Evolutionary conservation across 352 stramenopile species (phyloP).

Genomic region (Phytophthora crassamura): DNA sequence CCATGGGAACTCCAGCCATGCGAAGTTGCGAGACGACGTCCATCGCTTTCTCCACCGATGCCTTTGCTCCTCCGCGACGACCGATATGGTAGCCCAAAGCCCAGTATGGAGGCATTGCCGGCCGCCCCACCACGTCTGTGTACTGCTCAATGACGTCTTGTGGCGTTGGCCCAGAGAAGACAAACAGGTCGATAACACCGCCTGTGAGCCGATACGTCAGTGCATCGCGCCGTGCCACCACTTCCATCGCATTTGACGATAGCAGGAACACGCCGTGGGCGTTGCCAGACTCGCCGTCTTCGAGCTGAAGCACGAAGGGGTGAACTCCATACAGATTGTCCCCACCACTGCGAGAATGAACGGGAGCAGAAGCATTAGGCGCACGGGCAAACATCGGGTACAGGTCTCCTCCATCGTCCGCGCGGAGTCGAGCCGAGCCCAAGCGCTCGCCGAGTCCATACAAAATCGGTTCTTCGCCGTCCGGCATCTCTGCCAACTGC

Average conservation of each 20-base stretch:
- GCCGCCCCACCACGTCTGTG: constrained; percentile 73
- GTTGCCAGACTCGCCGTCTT: constrained; percentile 45
- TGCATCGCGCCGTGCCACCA: constrained; percentile 61
- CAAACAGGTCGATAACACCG: constrained; percentile 83
- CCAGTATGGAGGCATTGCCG: constrained; percentile 86
- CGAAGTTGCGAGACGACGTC: constrained; percentile 42
- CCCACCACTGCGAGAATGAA: constrained; percentile 44
- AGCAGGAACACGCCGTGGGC: constrained; percentile 83
- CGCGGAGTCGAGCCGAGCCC: constrained; percentile 43
- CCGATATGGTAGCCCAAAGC: constrained; percentile 87
- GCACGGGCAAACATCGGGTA: constrained; percentile 74
- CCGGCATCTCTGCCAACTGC: constrained; percentile 37
- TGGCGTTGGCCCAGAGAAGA: constrained; percentile 73
- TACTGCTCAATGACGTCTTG: constrained; percentile 76
- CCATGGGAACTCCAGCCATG: constrained; percentile 65
- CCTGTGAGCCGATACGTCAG: constrained; percentile 84
- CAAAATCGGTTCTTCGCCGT: constrained; percentile 45
- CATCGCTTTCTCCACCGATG: constrained; percentile 30
- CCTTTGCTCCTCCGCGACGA: constrained; percentile 30
- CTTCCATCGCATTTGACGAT: constrained; percentile 90
- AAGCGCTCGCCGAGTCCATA: constrained; percentile 84
- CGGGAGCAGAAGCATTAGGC: constrained; percentile 26
- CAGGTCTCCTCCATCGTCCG: constrained; percentile 56
- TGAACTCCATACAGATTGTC: constrained; percentile 86
- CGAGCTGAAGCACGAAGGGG: constrained; percentile 76